Evolutionary conservation across 345 rosid species (phyloP).

Genomic region (Hibiscus tridactylites): DNA sequence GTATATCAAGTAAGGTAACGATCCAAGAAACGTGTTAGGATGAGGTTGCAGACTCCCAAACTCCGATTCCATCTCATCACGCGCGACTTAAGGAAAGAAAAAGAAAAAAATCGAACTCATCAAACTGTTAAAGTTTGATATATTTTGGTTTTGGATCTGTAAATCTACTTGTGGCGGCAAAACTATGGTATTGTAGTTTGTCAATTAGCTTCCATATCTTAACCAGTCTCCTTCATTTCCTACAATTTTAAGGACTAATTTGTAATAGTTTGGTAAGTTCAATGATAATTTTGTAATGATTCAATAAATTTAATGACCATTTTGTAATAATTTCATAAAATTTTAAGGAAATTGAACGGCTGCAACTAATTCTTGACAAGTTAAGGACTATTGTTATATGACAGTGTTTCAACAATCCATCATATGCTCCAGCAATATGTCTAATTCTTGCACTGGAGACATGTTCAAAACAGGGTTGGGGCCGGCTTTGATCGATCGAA

Average conservation of each 20-base stretch:
- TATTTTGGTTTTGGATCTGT: constrained; percentile 14
- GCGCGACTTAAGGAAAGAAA: neutral
- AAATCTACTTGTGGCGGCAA: no score
- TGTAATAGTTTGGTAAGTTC: no score
- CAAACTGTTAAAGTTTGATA: constrained; percentile 16
- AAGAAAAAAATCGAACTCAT: neutral
- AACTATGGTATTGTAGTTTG: no score
- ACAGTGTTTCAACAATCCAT: no score
- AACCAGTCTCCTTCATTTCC: no score
- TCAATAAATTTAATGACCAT: no score
- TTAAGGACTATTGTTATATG: constrained; percentile 16
- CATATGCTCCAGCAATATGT: neutral
- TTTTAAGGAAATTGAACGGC: constrained; percentile 46
- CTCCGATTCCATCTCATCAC: neutral
- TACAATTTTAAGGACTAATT: no score
- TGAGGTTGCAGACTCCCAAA: constrained; percentile 3
- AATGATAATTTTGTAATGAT: no score
- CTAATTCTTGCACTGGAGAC: neutral
- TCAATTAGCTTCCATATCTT: no score
- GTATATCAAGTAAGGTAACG: constrained; percentile 46
- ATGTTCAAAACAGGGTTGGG: neutral
- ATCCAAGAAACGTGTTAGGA: constrained; percentile 1
- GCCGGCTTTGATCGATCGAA: neutral
- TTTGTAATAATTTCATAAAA: no score
- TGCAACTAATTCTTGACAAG: constrained; percentile 76